Evolutionary conservation across 2,329 filamentous ascomycete species (phyloP), one percentile per base, ranked within the genome.

Genomic region (Aspergillus tubingensis): DNA sequence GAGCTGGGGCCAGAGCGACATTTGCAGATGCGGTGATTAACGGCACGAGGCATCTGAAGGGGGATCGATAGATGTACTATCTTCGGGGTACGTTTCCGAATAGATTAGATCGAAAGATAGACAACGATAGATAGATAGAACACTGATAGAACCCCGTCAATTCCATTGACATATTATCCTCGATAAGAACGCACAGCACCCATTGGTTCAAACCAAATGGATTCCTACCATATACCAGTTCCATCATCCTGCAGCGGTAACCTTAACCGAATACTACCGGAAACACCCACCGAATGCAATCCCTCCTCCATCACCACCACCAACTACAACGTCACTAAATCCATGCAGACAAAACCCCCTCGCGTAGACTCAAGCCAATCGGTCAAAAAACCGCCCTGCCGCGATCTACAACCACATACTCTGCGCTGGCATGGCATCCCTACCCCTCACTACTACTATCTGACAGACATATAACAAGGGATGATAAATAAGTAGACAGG

Each of bases 1-100:
- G 85, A 66, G 82, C 82, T 0, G 79, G 77, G 1, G 79, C 86
- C n/a, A 77, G 85, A 66, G 83, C 83, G 0, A 78, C 79, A 4
- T 79, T 86, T 44, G 79, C 83, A 1, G 81, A 82, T 61, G 82
- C 83, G 15, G 80, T 87, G 17, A 67, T 74, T 10, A 62, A 65
- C 8, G 72, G 71, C 8, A 69, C 70, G 23, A 58, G 65, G 41
- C 72, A 74, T 66, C 62, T 74, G 60, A 67, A 62, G 55, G 65
- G 62, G 15, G 56, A 64, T 30, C 56, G 56, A 54, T 64, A 57
- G 56, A 36, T 8, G 32, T 36, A 6, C 32, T 36, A 36, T 36
- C 0, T 0, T 36, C 32, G 32, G 32, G n/a, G 13, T n/a, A 30
- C 17, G 7, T 10, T 23, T 19, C 25, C 27, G 21, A 30, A 5